Percentiles rank a stretch among this genome's conserved stretches.
These are phyloP conservation scores for Arachnopeziza araneosa DNA, from an alignment of 2,329 filamentous ascomycete species.

Conservation along the genomic window DNA sequence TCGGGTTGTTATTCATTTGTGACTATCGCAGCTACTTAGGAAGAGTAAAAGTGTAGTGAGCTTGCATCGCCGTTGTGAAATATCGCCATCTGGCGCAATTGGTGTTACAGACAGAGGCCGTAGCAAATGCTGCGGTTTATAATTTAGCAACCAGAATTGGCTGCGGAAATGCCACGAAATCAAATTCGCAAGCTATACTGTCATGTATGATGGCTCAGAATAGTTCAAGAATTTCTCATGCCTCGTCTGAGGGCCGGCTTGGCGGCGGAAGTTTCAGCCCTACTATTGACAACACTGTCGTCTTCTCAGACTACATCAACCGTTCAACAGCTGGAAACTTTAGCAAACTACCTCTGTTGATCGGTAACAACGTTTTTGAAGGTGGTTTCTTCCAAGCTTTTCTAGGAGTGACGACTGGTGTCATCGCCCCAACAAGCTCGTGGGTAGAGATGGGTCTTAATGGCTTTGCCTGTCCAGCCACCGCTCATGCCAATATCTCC, in stretches of 20 bases:
- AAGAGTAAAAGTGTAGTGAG: too few species aligned
- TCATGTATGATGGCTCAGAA: constrained; percentile 10
- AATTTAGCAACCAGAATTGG: constrained; percentile 12
- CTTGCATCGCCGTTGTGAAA: too few species aligned
- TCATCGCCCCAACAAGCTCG: constrained; percentile 4
- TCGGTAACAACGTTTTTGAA: constrained; percentile 29
- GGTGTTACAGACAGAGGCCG: constrained; percentile 10
- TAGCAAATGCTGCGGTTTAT: constrained; percentile 5
- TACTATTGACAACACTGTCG: constrained; percentile 12
- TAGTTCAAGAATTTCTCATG: constrained; percentile 7
- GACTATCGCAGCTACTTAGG: too few species aligned
- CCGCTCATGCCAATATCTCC: constrained; percentile 15
- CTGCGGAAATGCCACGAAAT: constrained; percentile 16
- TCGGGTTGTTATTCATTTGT: too few species aligned
- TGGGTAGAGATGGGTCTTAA: constrained; percentile 20
- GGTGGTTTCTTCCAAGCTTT: constrained; percentile 21
- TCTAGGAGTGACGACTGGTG: constrained; percentile 1
- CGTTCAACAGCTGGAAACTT: constrained; percentile 11
- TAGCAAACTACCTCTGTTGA: constrained; percentile 15
- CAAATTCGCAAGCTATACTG: constrained; percentile 6
- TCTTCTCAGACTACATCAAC: constrained; percentile 14
- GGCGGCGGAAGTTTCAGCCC: constrained; percentile 8
- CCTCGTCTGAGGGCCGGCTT: neutral
- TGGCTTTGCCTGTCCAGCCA: constrained; percentile 28
- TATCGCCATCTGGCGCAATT: neutral